A percentile compares a stretch with the other conserved stretches of the same genome.
These are phyloP conservation scores for Mucor irregularis DNA, from an alignment of 371 early-diverging fungal genomes.

Conservation along the genomic window DNA sequence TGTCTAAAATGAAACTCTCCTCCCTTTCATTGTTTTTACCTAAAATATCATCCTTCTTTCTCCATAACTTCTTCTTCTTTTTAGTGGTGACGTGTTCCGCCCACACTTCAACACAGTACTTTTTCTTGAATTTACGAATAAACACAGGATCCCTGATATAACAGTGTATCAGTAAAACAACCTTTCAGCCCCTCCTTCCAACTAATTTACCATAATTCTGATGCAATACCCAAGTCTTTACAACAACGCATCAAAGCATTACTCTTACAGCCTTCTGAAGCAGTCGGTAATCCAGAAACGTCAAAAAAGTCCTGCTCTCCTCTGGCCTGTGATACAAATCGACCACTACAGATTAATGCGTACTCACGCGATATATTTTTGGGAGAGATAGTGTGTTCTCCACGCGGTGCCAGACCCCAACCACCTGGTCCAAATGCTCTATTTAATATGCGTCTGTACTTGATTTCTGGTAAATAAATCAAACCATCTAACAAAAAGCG, in stretches of 20 bases:
- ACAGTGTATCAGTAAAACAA: too few species aligned
- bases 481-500: conserved; percentile 71
- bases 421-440: conserved; percentile 95
- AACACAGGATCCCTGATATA: conserved; percentile 79
- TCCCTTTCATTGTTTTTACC: conserved; percentile 31
- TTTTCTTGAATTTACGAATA: conserved; percentile 81
- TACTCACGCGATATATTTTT: conserved; percentile 89
- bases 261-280: conserved; percentile 91
- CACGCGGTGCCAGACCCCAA: conserved; percentile 92
- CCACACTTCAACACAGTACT: conserved; percentile 78
- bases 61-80: conserved; percentile 82
- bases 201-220: conserved; percentile 88
- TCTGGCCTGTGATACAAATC: conserved; percentile 88
- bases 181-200: too few species aligned
- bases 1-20: too few species aligned
- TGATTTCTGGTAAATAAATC: conserved; percentile 94
- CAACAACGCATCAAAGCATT: conserved; percentile 97
- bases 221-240: conserved; percentile 94
- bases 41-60: conserved; percentile 71
- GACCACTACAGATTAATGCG: conserved; percentile 85
- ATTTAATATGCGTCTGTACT: conserved; percentile 93
- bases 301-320: conserved; percentile 94
- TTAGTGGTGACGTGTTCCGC: conserved; percentile 73
- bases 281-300: conserved; percentile 74
- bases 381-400: conserved; percentile 81